Base-by-base conservation (phyloP, 495 filamentous ascomycete species). In the Neurospora sp. region DNA sequence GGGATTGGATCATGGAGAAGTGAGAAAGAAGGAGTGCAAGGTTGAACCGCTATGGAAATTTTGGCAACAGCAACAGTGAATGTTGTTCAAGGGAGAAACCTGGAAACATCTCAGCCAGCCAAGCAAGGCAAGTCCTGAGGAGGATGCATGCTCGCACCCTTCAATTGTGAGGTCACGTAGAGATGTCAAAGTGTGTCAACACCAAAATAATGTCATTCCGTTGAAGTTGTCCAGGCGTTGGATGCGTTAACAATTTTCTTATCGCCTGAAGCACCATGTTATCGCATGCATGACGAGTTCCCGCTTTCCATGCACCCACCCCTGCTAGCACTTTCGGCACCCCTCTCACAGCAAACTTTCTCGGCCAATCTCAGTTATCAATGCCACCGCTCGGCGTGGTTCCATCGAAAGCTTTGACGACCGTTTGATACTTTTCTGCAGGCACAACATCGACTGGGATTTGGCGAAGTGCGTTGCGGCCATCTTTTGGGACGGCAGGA, bases 361-460 rank as follows among this genome's bases (percentile, higher is more conserved):
- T 0, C 27, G 27, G 53, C 22, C 14, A 35, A 35, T 35, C 6
- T 8, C 27, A 2, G 0, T 39, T 4, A 10, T 20, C n/a, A 39
- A 35, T 38, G 18, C 18, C 27, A 22, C 27, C 39, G 0, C n/a
- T 0, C 71, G 75, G 75, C 12, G 75, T 76, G 75, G 69, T 10
- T 42, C 45, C 73, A 74, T 74, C 69, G 42, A 41, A 59, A 39
- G 8, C 69, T 71, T 68, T 53, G 70, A 53, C 73, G 70, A 70
- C 40, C 65, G 68, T 71, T 59, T 31, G 45, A 53, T 53, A 27
- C 22, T 65, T 61, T 65, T 65, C 53, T 65, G 53, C 27, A 61
- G 53, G 53, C 53, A 35, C 53, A 65, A 35, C 14, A 65, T 31
- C 47, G 53, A 65, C 27, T 65, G 53, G 53, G 53, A 61, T 61